These are phyloP conservation scores for Diversispora eburnea DNA, from an alignment of 192 early-diverging fungal species.

Conservation along the genomic window DNA sequence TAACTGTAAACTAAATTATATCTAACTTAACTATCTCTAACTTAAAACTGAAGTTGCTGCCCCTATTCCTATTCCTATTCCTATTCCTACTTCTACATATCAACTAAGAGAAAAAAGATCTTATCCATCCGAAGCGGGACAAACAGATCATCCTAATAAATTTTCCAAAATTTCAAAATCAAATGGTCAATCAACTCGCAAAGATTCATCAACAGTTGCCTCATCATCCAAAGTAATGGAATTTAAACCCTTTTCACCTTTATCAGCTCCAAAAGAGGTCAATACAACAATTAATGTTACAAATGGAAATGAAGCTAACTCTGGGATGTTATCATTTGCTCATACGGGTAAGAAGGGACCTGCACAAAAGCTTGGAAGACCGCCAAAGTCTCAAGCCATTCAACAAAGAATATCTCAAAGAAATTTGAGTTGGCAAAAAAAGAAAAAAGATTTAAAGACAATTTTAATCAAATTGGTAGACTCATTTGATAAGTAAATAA, in stretches of 20 bases:
- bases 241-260: no score
- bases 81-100: not conserved
- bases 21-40: not conserved
- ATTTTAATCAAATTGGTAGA: slow-evolving; percentile 15
- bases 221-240: no score
- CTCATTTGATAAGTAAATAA: slow-evolving; percentile 13
- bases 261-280: not conserved
- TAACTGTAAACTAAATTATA: no score
- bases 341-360: not conserved
- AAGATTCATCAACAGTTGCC: no score
- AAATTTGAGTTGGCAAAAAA: slow-evolving; percentile 17
- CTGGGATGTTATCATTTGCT: not conserved
- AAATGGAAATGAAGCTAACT: not conserved
- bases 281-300: not conserved
- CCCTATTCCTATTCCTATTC: not conserved
- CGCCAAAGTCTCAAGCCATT: slow-evolving; percentile 5
- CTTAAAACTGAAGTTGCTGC: not conserved
- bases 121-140: not conserved
- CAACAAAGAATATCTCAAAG: not conserved
- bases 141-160: not conserved
- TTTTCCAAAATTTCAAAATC: not conserved
- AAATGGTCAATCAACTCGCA: not conserved
- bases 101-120: slow-evolving; percentile 6
- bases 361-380: slow-evolving; percentile 10
- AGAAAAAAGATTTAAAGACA: slow-evolving; percentile 11